A percentile compares a stretch with the other conserved stretches of the same genome.
Evolutionary conservation across 2,329 filamentous ascomycete species (phyloP).

Genomic region (Microdochium paspali): DNA sequence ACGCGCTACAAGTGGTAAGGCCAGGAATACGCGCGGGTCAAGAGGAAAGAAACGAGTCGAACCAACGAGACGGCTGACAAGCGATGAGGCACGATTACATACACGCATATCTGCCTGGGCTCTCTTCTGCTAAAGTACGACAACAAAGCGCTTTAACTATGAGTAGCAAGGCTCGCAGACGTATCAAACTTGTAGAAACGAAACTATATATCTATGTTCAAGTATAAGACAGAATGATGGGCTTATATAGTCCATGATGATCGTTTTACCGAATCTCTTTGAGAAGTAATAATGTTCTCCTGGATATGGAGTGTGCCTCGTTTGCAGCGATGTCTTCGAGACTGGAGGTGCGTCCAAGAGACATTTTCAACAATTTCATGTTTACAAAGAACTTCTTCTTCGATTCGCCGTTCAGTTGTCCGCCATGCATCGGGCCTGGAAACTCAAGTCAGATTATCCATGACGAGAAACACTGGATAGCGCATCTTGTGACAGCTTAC

Average conservation of each 20-base stretch:
- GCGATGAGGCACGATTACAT: neutral
- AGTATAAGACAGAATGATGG: neutral
- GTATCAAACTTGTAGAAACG: neutral
- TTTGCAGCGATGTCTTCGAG: too few relatives aligned
- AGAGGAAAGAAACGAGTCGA: neutral
- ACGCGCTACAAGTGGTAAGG: neutral
- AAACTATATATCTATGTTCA: neutral
- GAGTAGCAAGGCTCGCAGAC: neutral
- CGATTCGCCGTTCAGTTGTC: too few relatives aligned
- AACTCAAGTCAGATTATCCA: too few relatives aligned
- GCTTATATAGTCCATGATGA: neutral
- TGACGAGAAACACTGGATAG: too few relatives aligned
- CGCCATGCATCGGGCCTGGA: too few relatives aligned
- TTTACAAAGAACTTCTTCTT: too few relatives aligned
- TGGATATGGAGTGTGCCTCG: too few relatives aligned
- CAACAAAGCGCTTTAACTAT: neutral
- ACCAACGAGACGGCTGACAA: neutral
- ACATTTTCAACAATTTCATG: too few relatives aligned
- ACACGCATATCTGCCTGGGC: neutral
- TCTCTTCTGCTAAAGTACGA: neutral
- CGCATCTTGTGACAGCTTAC: too few relatives aligned
- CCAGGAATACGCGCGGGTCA: neutral
- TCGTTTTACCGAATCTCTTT: too few relatives aligned
- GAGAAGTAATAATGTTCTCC: too few relatives aligned
- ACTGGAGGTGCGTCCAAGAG: too few relatives aligned